Evolutionary conservation across 345 rosid species (phyloP), one percentile per base, ranked within the genome.

Genomic region (Lepidium sativum): DNA sequence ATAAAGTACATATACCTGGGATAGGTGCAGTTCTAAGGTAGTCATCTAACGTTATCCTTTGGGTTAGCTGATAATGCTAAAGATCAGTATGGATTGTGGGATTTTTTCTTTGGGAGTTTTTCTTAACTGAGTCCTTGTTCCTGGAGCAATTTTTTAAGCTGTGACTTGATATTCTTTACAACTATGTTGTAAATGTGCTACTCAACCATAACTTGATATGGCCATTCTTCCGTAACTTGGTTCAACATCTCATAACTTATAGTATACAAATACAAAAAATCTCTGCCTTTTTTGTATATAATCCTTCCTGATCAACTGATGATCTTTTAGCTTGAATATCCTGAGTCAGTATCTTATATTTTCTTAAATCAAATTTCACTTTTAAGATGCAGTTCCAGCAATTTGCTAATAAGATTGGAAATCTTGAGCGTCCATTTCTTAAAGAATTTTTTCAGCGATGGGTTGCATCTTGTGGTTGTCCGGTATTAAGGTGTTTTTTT

Each of bases 401-500:
- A 71, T 92, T 86, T 71, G 88, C 92, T 32, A 87, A 86, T 58
- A 88, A 90, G 80, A 82, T 90, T 69, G 97, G 97, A 70, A 92
- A 89, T 76, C 90, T 89, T 48, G 99, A 89, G 81, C 96, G 97
- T 52, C 97, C 96, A 23, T 92, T 89, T 81, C 84, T 89, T 25
- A 92, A 92, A 71, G 99, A 89, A 49, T 87, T 87, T 82, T 92
- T 92, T 59, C 89, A 86, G 31, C 81, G 99, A 55, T 92, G 99
- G 99, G 95, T 92, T 31, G 82, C 80, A 69, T 87, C 86, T 4
- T 75, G 87, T 77, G 97, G 99, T 25, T 86, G 97, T 76, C 99
- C 99, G 9, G 74, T 90, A 47, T 83, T 90, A 35, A 90, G 99
- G 99, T 89, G 75, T 65, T 25, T 72, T 47, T 65, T 25, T 70